Conservation (phyloP, 2,329 filamentous ascomycete species). For the Peltaster fructicola region DNA sequence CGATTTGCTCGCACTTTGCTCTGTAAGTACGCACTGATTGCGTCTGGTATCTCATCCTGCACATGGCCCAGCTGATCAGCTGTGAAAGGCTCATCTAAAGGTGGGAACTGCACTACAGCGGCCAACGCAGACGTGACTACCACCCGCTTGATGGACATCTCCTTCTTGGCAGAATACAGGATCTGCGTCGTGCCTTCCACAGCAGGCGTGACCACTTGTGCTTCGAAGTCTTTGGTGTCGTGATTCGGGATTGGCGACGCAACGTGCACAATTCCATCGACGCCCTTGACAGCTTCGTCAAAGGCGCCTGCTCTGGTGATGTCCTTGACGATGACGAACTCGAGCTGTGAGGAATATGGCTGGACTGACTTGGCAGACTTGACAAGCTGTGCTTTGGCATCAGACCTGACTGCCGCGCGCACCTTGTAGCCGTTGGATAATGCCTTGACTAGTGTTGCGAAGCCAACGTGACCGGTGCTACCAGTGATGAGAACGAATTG, state of each 20-base stretch:
- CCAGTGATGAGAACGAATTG: conserved; percentile 9
- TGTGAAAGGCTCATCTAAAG: no score
- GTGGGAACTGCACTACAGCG: no score
- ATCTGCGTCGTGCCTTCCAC: conserved; percentile 22
- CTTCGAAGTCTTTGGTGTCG: conserved; percentile 5
- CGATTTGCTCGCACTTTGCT: conserved; percentile 8
- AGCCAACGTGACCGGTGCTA: conserved; percentile 12
- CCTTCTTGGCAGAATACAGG: conserved; percentile 20
- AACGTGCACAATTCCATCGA: conserved; percentile 22
- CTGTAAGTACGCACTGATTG: conserved; percentile 5
- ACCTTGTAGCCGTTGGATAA: conserved; percentile 12
- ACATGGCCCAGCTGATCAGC: no score
- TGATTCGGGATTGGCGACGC: conserved; percentile 9
- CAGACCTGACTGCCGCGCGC: conserved; percentile 12
- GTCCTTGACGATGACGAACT: conserved; percentile 21
- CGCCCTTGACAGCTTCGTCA: conserved; percentile 23
- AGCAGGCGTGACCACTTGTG: conserved; percentile 7
- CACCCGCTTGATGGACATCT: conserved; percentile 18
- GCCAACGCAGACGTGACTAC: conserved; percentile 20
- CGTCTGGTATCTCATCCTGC: neutral
- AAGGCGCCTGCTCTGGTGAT: conserved; percentile 22
- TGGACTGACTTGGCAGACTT: conserved; percentile 5
- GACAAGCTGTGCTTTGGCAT: conserved; percentile 8
- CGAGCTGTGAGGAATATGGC: conserved; percentile 2
- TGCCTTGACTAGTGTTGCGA: conserved; percentile 9